Base-by-base conservation (phyloP, 1,284 basidiomycete genomes). In the Cryptococcus sp. region DNA sequence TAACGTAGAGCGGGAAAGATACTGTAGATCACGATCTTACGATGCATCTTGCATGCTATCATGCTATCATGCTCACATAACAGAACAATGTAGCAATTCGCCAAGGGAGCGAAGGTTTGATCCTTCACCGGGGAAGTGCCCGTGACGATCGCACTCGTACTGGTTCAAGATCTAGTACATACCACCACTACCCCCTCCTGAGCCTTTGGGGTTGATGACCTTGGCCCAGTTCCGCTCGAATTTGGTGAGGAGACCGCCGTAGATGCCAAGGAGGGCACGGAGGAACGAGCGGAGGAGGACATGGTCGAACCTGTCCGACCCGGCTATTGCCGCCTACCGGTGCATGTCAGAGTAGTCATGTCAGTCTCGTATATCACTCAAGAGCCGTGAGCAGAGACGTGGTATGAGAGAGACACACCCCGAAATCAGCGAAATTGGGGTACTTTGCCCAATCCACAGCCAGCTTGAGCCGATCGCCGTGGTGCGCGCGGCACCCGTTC, bases 161-260 rank as follows among this genome's bases (percentile, higher is more conserved):
- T 25, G 25, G 25, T 25, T 6, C 3, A 35, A 2, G 31, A 15
- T 4, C 15, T 62, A 70, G 63, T 69, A 71, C 69, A 74, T 72
- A 5, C 64, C 69, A 1, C 67, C 68, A 23, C 47, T 38, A 10
- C 38, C 40, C 13, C 31, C 31, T 17, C 57, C 53, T 23, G 47
- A 60, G 7, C 68, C 67, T 47, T 74, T 74, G 11, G 72, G 72
- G 53, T 70, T 62, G 62, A 72, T 70, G 31, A 72, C 69, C 53
- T 74, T 74, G 6, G 47, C 27, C 72, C 72, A 74, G 49, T 74
- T 74, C 19, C 60, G 50, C 57, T 71, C 61, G 50, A 72, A 70
- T 45, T 66, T 65, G 41, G 57, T 63, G 19, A 74, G 47, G 11
- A 74, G 50, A 1, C 65, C 62, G 1, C 59, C 65, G 52, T 72